These are phyloP conservation scores for Wickerhamomyces kurtzmanii DNA, from an alignment of 805 yeast species.

Conservation along the genomic window DNA sequence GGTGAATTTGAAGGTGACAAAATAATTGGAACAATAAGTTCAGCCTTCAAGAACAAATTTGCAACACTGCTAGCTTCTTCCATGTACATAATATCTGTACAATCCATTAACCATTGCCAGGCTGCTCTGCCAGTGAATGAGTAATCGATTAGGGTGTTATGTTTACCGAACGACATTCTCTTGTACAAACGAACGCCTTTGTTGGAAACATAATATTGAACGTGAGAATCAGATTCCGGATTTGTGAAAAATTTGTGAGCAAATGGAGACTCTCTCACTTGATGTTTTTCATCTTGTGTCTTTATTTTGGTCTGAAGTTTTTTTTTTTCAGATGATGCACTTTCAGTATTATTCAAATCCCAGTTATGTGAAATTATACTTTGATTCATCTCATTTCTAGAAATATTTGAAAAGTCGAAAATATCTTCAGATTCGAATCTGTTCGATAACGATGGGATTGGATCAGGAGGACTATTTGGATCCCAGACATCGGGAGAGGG, in stretches of 20 bases:
- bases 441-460: slow-evolving; percentile 26
- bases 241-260: slow-evolving; percentile 73
- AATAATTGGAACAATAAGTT: slow-evolving; percentile 35
- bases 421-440: slow-evolving; percentile 22
- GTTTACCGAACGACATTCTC: slow-evolving; percentile 24
- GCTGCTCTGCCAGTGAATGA: slow-evolving; percentile 68
- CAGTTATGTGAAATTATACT: no score
- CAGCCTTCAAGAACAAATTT: slow-evolving; percentile 34
- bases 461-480: slow-evolving; percentile 42
- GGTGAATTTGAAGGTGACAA: slow-evolving; percentile 23
- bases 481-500: slow-evolving; percentile 61
- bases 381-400: no score
- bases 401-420: slow-evolving; percentile 25
- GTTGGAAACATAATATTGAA: slow-evolving; percentile 66
- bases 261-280: slow-evolving; percentile 44
- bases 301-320: no score
- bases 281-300: slow-evolving; percentile 5
- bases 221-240: slow-evolving; percentile 77
- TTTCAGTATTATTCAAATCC: no score
- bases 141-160: slow-evolving; percentile 23
- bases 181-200: slow-evolving; percentile 56
- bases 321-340: no score
- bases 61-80: slow-evolving; percentile 47
- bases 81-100: slow-evolving; percentile 57
- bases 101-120: slow-evolving; percentile 85